Percentiles rank a stretch among this genome's conserved stretches.
Conservation (phyloP, 2,329 filamentous ascomycete species). For the Colletotrichum siamense region DNA sequence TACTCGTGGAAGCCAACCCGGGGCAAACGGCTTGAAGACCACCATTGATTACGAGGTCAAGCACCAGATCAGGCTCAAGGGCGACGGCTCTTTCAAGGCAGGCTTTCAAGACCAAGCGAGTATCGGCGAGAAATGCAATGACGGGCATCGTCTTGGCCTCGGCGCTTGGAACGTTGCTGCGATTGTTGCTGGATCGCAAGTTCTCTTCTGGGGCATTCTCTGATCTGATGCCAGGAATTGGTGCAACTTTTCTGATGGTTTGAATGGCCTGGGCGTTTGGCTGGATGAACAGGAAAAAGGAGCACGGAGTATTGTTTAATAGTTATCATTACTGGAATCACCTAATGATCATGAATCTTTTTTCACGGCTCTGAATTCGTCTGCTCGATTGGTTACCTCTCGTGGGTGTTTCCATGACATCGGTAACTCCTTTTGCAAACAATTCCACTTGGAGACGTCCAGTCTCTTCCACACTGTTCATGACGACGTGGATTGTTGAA, state of each 20-base stretch:
- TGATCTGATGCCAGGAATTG: neutral
- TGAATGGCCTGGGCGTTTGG: neutral
- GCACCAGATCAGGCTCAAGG: neutral
- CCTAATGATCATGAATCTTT: neutral
- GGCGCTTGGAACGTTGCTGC: neutral
- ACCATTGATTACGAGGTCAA: neutral
- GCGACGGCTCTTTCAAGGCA: neutral
- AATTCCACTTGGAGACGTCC: neutral
- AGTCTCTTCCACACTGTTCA: neutral
- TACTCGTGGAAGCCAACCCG: neutral
- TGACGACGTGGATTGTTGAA: neutral
- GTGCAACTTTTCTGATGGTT: neutral
- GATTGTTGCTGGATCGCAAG: neutral
- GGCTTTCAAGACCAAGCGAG: neutral
- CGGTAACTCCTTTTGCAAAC: neutral
- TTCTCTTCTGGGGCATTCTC: neutral
- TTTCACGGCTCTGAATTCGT: neutral
- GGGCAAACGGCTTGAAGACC: neutral
- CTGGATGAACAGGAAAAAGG: neutral
- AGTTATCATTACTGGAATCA: neutral
- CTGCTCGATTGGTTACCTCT: neutral
- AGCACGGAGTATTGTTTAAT: neutral
- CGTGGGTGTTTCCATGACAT: neutral
- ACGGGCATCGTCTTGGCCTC: neutral
- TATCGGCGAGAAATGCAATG: too few relatives aligned